Conservation (phyloP, 345 rosid genomes). For the Dimocarpus longan region DNA sequence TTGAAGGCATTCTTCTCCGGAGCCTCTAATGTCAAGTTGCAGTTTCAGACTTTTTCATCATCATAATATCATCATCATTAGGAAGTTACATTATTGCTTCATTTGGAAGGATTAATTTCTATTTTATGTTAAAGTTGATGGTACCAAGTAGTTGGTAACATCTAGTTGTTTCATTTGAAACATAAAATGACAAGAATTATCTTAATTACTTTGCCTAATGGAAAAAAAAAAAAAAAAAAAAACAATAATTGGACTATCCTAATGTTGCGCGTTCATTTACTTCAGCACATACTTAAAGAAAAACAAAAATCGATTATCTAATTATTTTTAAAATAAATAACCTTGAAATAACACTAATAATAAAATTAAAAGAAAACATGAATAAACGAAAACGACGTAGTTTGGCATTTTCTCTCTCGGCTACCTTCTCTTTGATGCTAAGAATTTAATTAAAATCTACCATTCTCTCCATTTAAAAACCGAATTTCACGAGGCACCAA, state of each 20-base stretch:
- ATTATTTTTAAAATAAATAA: too few species aligned
- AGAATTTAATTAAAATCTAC: not conserved
- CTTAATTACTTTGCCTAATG: too few species aligned
- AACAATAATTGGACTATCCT: too few species aligned
- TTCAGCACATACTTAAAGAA: too few species aligned
- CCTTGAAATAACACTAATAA: too few species aligned
- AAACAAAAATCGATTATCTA: too few species aligned
- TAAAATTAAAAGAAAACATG: too few species aligned
- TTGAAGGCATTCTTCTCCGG: slow-evolving; percentile 92
- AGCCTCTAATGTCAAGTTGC: slow-evolving; percentile 42
- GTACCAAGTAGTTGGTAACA: not conserved
- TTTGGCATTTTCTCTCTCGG: not conserved
- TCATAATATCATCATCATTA: not conserved
- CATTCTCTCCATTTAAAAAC: not conserved
- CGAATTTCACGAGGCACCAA: not conserved
- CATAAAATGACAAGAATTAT: too few species aligned
- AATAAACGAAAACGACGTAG: not conserved
- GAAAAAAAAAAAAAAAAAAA: too few species aligned
- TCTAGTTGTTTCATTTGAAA: not conserved
- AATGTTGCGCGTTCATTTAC: too few species aligned
- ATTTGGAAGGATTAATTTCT: not conserved
- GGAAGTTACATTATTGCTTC: not conserved
- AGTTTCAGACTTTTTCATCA: not conserved
- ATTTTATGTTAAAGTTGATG: not conserved
- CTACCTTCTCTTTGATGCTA: not conserved